Evolutionary conservation across 345 rosid species (phyloP), one percentile per base, ranked within the genome.

Genomic region (Populus ilicifolia): DNA sequence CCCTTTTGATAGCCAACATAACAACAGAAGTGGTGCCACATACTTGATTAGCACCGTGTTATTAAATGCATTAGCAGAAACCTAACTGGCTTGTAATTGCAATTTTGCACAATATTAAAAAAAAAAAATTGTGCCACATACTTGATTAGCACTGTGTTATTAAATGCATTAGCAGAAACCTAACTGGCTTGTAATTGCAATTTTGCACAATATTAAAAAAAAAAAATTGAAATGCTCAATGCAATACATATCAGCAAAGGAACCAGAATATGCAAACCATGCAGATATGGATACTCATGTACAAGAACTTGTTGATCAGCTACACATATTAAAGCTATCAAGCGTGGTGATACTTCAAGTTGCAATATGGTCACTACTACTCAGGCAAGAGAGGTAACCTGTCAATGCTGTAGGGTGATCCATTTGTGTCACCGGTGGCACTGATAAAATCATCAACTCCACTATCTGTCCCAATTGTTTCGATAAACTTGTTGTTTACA

Each of bases 381-480:
- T 89, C 90, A 27, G 93, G 89, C 67, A 91, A 85, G 56, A 89
- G 72, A 59, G 93, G 95, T 77, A 91, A 85, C 84, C 84, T 87
- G 71, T 85, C 88, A 64, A 81, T 67, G 39, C 65, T 71, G 74
- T 50, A 38, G 14, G 71, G 23, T 14, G 89, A 78, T 56, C 91
- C 94, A 79, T 88, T 85, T 61, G 84, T 27, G 54, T 79, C 75
- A 35, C 62, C 48, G 25, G 10, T 75, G 78, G 73, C 29, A 69
- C 71, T 78, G 35, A 36, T 33, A 39, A 75, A 75, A 44, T 87
- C 86, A 72, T 87, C 89, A 33, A 59, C 29, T 2, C 54, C 79
- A 27, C 54, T 71, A 56, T 68, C 86, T 43, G 29, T 75, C 56
- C 75, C 85, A 66, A 10, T 75, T 21, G 78, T 64, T 73, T 87